Percentiles rank a stretch among this genome's conserved stretches.
These are phyloP conservation scores for Hymenoscyphus fraxineus DNA, from an alignment of 2,329 filamentous ascomycete species.

Conservation along the genomic window DNA sequence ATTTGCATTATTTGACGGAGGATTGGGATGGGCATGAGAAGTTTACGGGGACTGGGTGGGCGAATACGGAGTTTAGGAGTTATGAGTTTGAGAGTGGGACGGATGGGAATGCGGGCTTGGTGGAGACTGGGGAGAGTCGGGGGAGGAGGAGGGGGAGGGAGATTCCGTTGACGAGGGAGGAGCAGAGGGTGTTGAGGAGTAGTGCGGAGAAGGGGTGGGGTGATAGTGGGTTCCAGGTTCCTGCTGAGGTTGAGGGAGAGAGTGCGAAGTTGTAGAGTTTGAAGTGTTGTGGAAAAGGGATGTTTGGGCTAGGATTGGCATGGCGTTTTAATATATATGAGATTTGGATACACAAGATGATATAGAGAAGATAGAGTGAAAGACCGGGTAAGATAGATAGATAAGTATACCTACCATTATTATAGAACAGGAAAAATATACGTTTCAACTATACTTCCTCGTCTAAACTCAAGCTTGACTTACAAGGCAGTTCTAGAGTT, in stretches of 20 bases:
- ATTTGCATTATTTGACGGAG: slow-evolving; percentile 79
- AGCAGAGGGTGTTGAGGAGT: slow-evolving; percentile 29
- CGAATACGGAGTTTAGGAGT: slow-evolving; percentile 31
- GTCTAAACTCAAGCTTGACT: no score
- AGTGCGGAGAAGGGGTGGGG: slow-evolving; percentile 24
- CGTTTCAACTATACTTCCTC: not conserved
- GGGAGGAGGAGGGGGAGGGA: slow-evolving; percentile 25
- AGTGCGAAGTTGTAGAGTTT: slow-evolving; percentile 16
- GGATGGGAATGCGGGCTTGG: slow-evolving; percentile 24
- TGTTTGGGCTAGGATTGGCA: not conserved
- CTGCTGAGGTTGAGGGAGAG: slow-evolving; percentile 1
- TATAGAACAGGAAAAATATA: not conserved
- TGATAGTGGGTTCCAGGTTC: slow-evolving; percentile 21
- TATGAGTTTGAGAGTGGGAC: slow-evolving; percentile 27
- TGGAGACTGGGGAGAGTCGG: slow-evolving; percentile 30
- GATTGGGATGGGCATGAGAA: slow-evolving; percentile 61
- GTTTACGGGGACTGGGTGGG: slow-evolving; percentile 33
- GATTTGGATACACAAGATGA: not conserved
- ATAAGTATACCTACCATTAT: not conserved
- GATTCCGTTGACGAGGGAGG: slow-evolving; percentile 18
- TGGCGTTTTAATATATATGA: not conserved
- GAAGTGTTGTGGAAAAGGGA: not conserved
- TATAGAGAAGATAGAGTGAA: not conserved
- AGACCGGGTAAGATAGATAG: not conserved
- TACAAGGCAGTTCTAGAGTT: no score